Conservation (phyloP, 1,284 basidiomycete genomes). For the Trichosporon faecale region DNA sequence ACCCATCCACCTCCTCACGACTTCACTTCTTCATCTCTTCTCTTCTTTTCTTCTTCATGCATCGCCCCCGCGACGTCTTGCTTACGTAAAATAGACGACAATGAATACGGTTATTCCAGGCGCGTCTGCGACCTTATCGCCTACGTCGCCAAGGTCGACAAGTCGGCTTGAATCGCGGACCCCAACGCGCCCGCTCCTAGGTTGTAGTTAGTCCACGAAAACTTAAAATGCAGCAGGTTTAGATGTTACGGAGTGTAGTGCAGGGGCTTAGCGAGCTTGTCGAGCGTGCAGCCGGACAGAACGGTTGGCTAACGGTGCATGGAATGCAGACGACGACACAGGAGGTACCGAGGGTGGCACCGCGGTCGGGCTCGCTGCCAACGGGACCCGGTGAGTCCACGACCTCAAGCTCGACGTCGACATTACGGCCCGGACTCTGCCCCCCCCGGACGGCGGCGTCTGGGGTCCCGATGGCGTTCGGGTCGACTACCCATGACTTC, state of each 20-base stretch:
- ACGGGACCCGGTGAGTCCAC: background rate
- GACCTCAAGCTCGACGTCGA: background rate
- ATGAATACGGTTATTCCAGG: constrained; percentile 74
- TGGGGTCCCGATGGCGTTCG: constrained; percentile 4
- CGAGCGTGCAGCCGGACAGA: background rate
- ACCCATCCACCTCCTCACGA: background rate
- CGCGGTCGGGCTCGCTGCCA: too few species aligned
- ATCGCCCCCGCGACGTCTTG: background rate
- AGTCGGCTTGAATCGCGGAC: constrained; percentile 17
- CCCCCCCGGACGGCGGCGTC: background rate
- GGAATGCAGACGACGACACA: background rate
- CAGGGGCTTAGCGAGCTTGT: background rate
- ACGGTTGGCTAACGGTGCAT: too few species aligned
- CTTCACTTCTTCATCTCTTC: constrained; percentile 21
- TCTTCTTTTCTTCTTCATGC: constrained; percentile 18
- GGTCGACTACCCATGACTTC: background rate
- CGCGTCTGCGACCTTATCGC: constrained; percentile 88
- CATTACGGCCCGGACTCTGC: background rate
- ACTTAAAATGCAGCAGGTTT: constrained; percentile 6
- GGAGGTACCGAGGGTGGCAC: background rate
- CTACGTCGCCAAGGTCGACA: constrained; percentile 62
- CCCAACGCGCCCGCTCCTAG: background rate
- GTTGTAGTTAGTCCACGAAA: constrained; percentile 8
- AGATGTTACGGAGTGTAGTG: background rate
- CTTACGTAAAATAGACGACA: constrained; percentile 80